A percentile compares a stretch with the other conserved stretches of the same genome.
These are phyloP conservation scores for Hanseniaspora uvarum DNA, from an alignment of 1,139 yeast species.

Conservation along the genomic window DNA sequence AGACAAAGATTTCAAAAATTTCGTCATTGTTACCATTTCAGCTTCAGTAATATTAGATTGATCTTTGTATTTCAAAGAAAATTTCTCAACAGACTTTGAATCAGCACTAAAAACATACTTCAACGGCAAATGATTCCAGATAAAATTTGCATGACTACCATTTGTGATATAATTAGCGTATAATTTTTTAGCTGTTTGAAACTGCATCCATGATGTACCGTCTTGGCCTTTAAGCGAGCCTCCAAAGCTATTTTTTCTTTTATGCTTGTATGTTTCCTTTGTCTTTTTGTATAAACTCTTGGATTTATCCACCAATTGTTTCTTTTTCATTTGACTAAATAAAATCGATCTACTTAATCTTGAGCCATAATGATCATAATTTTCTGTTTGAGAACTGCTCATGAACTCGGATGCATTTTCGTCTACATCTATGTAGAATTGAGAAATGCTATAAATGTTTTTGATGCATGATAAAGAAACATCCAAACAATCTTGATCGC, in stretches of 20 bases:
- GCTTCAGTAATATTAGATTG: background rate
- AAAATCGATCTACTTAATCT: slow-evolving; percentile 2
- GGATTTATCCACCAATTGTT: slow-evolving; percentile 6
- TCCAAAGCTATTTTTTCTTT: background rate
- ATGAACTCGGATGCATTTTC: background rate
- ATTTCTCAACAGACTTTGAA: slow-evolving; percentile 2
- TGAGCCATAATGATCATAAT: background rate
- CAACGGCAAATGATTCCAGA: background rate
- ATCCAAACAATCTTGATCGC: slow-evolving; percentile 9
- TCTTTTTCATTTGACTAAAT: slow-evolving; percentile 14
- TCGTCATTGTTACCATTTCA: slow-evolving; percentile 1
- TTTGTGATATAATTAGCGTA: background rate
- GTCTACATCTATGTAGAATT: slow-evolving; percentile 9
- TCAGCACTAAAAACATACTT: background rate
- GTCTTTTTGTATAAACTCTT: slow-evolving; percentile 9
- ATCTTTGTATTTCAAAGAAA: slow-evolving; percentile 2
- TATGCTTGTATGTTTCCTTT: slow-evolving; percentile 8
- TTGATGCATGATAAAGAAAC: background rate
- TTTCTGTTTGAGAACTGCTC: background rate
- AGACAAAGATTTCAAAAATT: slow-evolving; percentile 5
- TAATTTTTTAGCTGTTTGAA: background rate
- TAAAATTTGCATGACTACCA: background rate
- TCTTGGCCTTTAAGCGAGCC: background rate
- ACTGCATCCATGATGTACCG: background rate
- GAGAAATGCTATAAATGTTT: background rate